These are phyloP conservation scores for Geosmithia putterillii DNA, from an alignment of 2,329 filamentous ascomycete genomes.

Conservation along the genomic window DNA sequence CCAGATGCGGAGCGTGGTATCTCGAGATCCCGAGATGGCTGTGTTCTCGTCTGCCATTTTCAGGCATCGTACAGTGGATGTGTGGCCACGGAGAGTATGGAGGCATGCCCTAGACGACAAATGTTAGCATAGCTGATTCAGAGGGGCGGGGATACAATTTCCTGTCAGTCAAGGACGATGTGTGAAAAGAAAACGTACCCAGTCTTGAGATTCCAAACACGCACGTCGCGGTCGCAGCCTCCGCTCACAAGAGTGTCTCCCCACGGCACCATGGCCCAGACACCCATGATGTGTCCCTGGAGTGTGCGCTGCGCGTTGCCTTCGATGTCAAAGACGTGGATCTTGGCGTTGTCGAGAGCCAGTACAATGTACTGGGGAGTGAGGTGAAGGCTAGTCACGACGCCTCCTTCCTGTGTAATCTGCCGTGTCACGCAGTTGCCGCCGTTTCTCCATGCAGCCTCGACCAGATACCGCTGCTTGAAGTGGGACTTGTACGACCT, in stretches of 20 bases:
- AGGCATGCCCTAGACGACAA: conserved; percentile 46
- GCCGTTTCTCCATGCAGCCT: conserved; percentile 90
- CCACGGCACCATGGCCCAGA: conserved; percentile 99
- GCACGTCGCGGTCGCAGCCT: conserved; percentile 90
- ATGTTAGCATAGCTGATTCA: conserved; percentile 8
- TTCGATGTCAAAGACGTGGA: conserved; percentile 92
- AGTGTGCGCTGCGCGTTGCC: conserved; percentile 81
- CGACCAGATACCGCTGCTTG: conserved; percentile 93
- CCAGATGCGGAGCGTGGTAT: conserved; percentile 92
- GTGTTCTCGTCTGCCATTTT: conserved; percentile 95
- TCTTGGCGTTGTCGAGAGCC: conserved; percentile 94
- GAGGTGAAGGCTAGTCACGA: conserved; percentile 89
- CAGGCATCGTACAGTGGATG: conserved; percentile 88
- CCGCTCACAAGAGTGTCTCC: conserved; percentile 90
- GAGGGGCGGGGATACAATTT: not conserved
- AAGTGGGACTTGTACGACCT: conserved; percentile 93
- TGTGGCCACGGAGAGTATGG: conserved; percentile 84
- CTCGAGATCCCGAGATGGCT: conserved; percentile 89
- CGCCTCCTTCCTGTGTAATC: conserved; percentile 91
- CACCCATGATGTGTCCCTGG: conserved; percentile 95
- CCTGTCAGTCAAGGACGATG: not conserved
- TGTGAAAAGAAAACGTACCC: conserved; percentile 42
- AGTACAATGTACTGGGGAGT: conserved; percentile 96
- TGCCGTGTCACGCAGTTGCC: conserved; percentile 74
- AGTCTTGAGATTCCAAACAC: conserved; percentile 91